phyloP scores from a whole-genome alignment of 371 early-diverging fungal species.

The Sanchytrium tribonematis region DNA sequence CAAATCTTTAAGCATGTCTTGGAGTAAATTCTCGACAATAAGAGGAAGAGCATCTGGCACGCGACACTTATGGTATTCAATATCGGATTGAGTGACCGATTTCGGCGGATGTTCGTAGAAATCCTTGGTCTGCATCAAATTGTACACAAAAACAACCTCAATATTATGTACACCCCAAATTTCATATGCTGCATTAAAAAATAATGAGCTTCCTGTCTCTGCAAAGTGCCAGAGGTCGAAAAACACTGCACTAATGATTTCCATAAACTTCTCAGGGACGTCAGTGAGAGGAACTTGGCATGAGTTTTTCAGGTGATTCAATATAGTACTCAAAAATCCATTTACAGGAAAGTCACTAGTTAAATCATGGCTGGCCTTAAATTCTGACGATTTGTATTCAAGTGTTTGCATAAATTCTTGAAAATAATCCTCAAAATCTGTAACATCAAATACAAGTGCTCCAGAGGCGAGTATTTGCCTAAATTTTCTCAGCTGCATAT shows the following conservation, averaged over 20 bases:
- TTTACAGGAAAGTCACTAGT: no score
- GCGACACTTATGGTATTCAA: not conserved
- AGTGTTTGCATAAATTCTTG: no score
- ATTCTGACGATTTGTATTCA: no score
- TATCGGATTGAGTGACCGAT: not conserved
- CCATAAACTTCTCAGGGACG: not conserved
- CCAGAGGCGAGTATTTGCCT: no score
- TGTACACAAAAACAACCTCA: not conserved
- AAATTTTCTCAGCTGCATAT: no score
- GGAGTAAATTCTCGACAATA: not conserved
- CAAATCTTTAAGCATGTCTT: not conserved
- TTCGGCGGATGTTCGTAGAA: not conserved
- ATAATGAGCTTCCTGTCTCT: not conserved
- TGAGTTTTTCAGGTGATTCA: not conserved
- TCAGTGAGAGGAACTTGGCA: not conserved
- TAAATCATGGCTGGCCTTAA: no score
- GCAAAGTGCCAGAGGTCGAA: not conserved
- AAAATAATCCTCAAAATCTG: no score
- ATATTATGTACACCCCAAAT: not conserved
- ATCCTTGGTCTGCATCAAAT: not conserved
- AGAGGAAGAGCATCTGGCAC: not conserved
- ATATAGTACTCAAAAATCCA: not conserved
- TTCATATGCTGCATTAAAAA: not conserved
- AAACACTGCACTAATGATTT: not conserved
- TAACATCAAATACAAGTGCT: no score